Conservation (phyloP, 2,329 filamentous ascomycete species). For the Alternaria arbusti region DNA sequence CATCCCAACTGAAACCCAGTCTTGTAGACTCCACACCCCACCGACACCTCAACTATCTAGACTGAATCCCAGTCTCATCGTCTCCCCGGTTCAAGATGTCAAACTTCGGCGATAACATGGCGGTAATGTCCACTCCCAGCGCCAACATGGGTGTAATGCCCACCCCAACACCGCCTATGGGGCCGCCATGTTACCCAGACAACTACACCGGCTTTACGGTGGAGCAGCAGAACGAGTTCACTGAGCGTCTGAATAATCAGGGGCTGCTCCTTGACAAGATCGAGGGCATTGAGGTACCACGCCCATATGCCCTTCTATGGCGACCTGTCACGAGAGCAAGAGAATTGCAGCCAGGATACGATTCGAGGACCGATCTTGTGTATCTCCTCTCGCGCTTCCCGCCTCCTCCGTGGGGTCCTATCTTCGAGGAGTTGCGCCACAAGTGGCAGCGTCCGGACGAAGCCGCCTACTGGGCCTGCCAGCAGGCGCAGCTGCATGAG, state of each 20-base stretch:
- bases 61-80: neutral
- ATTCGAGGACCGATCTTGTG: neutral
- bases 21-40: neutral
- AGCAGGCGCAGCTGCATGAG: neutral
- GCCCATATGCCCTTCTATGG: neutral
- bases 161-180: neutral
- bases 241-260: neutral
- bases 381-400: neutral
- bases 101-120: neutral
- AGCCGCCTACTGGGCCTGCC: neutral
- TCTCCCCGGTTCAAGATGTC: neutral
- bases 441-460: neutral
- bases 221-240: neutral
- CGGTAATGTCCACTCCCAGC: neutral
- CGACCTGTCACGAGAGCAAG: neutral
- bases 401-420: neutral
- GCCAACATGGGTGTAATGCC: neutral
- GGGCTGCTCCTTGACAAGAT: neutral
- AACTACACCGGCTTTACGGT: neutral
- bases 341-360: neutral
- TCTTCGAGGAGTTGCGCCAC: neutral
- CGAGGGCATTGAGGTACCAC: neutral
- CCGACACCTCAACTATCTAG: neutral
- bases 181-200: neutral
- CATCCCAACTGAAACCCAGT: neutral